These are phyloP conservation scores for Simmondsia chinensis DNA, from an alignment of 148 eudicot species.

Conservation along the genomic window DNA sequence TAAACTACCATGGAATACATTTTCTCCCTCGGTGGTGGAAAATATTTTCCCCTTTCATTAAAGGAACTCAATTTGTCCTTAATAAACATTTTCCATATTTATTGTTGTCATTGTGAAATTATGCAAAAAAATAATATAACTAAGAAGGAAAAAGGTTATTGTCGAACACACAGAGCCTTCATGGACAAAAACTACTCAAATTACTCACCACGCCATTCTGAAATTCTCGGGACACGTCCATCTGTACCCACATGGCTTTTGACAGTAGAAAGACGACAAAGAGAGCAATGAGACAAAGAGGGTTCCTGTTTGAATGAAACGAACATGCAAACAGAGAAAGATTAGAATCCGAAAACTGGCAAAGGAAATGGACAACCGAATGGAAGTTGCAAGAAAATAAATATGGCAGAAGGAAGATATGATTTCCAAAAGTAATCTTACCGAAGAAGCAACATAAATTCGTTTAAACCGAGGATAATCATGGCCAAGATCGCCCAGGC, in stretches of 20 bases:
- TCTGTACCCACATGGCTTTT: slow-evolving; percentile 40
- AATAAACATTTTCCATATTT: too few relatives aligned
- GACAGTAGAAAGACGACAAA: slow-evolving; percentile 25
- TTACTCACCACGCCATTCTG: slow-evolving; percentile 36
- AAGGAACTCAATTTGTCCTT: too few relatives aligned
- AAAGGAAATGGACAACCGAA: too few relatives aligned
- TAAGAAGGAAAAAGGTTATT: not conserved
- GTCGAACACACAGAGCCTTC: not conserved
- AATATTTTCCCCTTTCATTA: too few relatives aligned
- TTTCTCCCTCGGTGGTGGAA: too few relatives aligned
- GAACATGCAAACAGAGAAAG: too few relatives aligned
- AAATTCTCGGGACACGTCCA: slow-evolving; percentile 25
- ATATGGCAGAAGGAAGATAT: too few relatives aligned
- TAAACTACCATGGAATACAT: too few relatives aligned
- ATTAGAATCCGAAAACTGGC: too few relatives aligned
- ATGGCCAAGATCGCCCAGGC: slow-evolving; percentile 40
- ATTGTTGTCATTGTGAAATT: not conserved
- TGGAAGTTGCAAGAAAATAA: too few relatives aligned
- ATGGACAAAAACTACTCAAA: not conserved
- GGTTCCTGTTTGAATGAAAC: slow-evolving; percentile 40
- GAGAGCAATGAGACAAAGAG: slow-evolving; percentile 28
- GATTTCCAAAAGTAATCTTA: not conserved
- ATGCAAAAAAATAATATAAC: not conserved
- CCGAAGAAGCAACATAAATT: slow-evolving; percentile 42
- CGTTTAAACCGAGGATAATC: slow-evolving; percentile 37